Evolutionary conservation across 2,329 filamentous ascomycete species (phyloP).

Genomic region (Sclerotinia minor): DNA sequence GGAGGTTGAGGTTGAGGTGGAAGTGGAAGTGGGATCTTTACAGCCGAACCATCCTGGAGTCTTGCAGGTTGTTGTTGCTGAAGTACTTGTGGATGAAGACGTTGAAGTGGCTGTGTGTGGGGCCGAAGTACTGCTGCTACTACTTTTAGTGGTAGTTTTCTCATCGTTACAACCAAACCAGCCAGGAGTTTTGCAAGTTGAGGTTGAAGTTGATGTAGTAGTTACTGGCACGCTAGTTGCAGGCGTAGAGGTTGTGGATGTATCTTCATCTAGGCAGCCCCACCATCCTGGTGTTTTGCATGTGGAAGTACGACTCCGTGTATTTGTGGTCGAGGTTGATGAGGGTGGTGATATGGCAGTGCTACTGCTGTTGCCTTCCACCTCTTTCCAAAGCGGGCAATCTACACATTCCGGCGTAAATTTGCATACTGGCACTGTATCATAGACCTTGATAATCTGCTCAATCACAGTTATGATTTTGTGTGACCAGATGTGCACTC

Average conservation of each 20-base stretch:
- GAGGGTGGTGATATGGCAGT: conserved; percentile 64
- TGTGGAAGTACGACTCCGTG: conserved; percentile 73
- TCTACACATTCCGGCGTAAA: conserved; percentile 80
- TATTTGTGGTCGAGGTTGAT: conserved; percentile 51
- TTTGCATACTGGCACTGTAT: conserved; percentile 74
- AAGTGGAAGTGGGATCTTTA: conserved; percentile 50
- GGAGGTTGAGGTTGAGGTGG: conserved; percentile 41
- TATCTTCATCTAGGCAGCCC: conserved; percentile 48
- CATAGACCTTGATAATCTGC: conserved; percentile 82
- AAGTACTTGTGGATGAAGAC: conserved; percentile 27
- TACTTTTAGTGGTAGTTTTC: conserved; percentile 45
- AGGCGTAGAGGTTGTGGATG: conserved; percentile 35
- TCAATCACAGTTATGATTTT: conserved; percentile 85
- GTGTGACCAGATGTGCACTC: conserved; percentile 87
- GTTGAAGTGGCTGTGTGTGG: conserved; percentile 20
- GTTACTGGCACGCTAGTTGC: conserved; percentile 32
- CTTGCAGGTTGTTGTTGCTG: conserved; percentile 42
- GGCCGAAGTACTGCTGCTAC: conserved; percentile 37
- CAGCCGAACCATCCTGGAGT: conserved; percentile 50
- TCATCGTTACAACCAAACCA: conserved; percentile 54
- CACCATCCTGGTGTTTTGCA: conserved; percentile 92
- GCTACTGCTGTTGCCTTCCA: conserved; percentile 69
- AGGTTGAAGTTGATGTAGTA: conserved; percentile 33
- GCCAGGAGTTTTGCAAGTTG: conserved; percentile 47
- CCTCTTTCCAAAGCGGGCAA: conserved; percentile 88